phyloP scores from a whole-genome alignment of 1,139 yeast species.

The Scheffersomyces insectosa region DNA sequence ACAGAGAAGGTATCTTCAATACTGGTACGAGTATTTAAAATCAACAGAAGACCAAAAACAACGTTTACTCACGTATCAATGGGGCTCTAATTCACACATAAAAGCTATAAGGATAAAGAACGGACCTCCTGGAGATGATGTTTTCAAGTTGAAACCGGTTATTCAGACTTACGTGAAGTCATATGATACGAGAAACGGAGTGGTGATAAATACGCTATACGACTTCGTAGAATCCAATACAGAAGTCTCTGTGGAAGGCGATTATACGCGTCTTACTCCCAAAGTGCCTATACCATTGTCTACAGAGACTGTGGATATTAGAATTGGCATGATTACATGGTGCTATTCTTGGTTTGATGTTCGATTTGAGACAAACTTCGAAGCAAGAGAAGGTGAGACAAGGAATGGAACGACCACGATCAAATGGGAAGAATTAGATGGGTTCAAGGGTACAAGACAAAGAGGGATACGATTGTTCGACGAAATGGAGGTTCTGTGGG shows the following conservation, averaged over 20 bases:
- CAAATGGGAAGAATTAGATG: constrained; percentile 68
- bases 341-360: constrained; percentile 23
- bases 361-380: constrained; percentile 16
- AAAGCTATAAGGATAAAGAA: neutral
- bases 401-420: constrained; percentile 2
- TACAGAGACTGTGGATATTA: constrained; percentile 1
- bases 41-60: constrained; percentile 2
- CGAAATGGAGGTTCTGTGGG: constrained; percentile 41
- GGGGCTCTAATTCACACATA: neutral
- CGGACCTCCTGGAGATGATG: neutral
- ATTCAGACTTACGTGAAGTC: neutral
- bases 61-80: neutral
- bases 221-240: neutral
- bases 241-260: neutral
- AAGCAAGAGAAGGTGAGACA: neutral
- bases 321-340: constrained; percentile 10
- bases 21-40: constrained; percentile 47
- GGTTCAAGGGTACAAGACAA: constrained; percentile 59
- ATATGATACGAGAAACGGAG: constrained; percentile 11
- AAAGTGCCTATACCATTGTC: neutral
- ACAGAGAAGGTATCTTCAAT: constrained; percentile 66
- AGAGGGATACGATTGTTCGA: constrained; percentile 59
- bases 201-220: neutral
- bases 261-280: neutral
- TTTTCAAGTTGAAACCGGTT: neutral